phyloP scores from a whole-genome alignment of 2,329 filamentous ascomycete species.

The Pyrenochaeta sp. region DNA sequence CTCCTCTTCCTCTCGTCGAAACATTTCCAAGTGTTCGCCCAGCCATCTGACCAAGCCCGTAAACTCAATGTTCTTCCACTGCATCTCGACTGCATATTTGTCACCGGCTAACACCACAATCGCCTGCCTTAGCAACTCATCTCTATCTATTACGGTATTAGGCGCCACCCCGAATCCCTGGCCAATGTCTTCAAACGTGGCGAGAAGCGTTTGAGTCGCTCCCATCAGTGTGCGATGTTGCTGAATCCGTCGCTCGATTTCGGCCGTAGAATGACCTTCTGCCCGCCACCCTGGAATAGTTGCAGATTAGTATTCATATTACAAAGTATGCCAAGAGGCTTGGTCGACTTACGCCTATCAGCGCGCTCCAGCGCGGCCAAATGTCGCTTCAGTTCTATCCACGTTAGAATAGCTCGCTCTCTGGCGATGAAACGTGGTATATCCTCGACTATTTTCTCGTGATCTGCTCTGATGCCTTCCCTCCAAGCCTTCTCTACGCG shows the following conservation, averaged over 20 bases:
- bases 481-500: constrained; percentile 41
- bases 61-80: constrained; percentile 42
- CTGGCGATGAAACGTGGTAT: constrained; percentile 39
- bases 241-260: constrained; percentile 41
- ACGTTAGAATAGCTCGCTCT: constrained; percentile 44
- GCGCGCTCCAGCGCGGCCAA: constrained; percentile 43
- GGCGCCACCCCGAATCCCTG: constrained; percentile 29
- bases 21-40: constrained; percentile 34
- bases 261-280: constrained; percentile 34
- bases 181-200: constrained; percentile 41
- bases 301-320: constrained; percentile 11
- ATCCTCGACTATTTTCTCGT: constrained; percentile 35
- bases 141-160: constrained; percentile 27
- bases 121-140: constrained; percentile 43
- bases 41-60: constrained; percentile 39
- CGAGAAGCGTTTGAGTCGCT: constrained; percentile 40
- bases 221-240: constrained; percentile 45
- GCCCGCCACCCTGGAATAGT: constrained; percentile 36
- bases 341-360: constrained; percentile 36
- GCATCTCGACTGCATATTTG: constrained; percentile 40
- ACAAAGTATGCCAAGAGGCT: no score
- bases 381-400: constrained; percentile 45
- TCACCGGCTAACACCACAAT: constrained; percentile 42
- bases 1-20: constrained; percentile 36
- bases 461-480: constrained; percentile 36